A percentile compares a stretch with the other conserved stretches of the same genome.
phyloP scores from a whole-genome alignment of 768 basidiomycete species.

The Termitomyces sp. region DNA sequence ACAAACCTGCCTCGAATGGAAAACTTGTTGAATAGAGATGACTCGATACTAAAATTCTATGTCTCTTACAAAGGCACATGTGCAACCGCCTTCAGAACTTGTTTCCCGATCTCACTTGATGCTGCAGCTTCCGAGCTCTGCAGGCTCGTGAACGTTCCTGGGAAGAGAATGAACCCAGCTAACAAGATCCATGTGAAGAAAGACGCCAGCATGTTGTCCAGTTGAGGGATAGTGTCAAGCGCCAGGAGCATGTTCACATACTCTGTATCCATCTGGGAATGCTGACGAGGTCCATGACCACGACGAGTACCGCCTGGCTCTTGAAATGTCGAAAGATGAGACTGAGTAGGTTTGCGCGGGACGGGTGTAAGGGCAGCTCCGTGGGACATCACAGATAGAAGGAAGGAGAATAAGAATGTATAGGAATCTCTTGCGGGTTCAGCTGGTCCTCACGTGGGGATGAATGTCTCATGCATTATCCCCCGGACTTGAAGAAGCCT shows the following conservation, averaged over 20 bases:
- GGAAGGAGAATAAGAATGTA: neutral
- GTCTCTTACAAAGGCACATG: slow-evolving; percentile 37
- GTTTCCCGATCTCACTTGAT: slow-evolving; percentile 24
- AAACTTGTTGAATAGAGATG: neutral
- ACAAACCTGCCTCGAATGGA: slow-evolving; percentile 33
- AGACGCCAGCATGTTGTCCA: slow-evolving; percentile 44
- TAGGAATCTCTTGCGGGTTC: neutral
- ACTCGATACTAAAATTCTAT: neutral
- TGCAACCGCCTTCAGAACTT: slow-evolving; percentile 32
- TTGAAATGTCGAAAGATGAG: neutral
- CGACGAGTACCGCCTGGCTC: neutral
- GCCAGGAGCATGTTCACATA: slow-evolving; percentile 63
- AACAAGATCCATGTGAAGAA: slow-evolving; percentile 63
- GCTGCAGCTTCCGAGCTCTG: slow-evolving; percentile 20
- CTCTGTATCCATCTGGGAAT: slow-evolving; percentile 37
- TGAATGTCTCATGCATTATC: neutral
- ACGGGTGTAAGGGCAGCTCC: neutral
- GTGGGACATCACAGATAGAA: neutral
- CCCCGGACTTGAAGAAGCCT: neutral
- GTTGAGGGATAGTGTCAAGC: slow-evolving; percentile 46
- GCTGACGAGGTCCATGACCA: neutral
- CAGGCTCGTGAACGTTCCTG: slow-evolving; percentile 54
- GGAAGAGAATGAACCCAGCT: slow-evolving; percentile 59
- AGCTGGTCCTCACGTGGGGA: neutral
- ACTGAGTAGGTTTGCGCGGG: neutral